Conservation (phyloP, 768 basidiomycete species). For the Tricholoma matsutake region DNA sequence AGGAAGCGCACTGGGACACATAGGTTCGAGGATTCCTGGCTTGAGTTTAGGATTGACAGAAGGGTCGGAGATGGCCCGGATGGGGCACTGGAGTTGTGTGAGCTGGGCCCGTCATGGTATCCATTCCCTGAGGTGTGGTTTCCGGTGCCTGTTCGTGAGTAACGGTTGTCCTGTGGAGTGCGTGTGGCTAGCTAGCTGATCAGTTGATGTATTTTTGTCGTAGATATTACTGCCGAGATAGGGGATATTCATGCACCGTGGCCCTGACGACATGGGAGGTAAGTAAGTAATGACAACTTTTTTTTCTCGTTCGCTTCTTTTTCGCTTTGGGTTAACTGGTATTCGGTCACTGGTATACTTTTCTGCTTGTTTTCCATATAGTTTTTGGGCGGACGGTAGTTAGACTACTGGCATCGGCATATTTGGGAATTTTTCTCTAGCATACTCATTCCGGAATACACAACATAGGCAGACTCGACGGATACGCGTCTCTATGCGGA, state of each 20-base stretch:
- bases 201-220: background rate
- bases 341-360: background rate
- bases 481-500: background rate
- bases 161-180: background rate
- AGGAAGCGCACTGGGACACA: conserved; percentile 37
- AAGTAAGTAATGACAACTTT: background rate
- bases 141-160: conserved; percentile 12
- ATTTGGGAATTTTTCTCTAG: background rate
- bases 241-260: background rate
- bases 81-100: conserved; percentile 20
- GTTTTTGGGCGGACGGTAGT: background rate
- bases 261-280: background rate
- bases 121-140: conserved; percentile 41
- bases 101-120: conserved; percentile 36
- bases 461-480: background rate
- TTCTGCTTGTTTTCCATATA: background rate
- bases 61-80: conserved; percentile 7
- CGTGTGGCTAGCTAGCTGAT: background rate
- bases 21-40: conserved; percentile 40
- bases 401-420: background rate
- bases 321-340: background rate
- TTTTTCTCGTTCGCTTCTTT: no score
- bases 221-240: background rate
- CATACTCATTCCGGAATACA: background rate
- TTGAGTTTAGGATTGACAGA: conserved; percentile 36